These are phyloP conservation scores for Tricharina praecox DNA, from an alignment of 495 filamentous ascomycete species.

Conservation along the genomic window DNA sequence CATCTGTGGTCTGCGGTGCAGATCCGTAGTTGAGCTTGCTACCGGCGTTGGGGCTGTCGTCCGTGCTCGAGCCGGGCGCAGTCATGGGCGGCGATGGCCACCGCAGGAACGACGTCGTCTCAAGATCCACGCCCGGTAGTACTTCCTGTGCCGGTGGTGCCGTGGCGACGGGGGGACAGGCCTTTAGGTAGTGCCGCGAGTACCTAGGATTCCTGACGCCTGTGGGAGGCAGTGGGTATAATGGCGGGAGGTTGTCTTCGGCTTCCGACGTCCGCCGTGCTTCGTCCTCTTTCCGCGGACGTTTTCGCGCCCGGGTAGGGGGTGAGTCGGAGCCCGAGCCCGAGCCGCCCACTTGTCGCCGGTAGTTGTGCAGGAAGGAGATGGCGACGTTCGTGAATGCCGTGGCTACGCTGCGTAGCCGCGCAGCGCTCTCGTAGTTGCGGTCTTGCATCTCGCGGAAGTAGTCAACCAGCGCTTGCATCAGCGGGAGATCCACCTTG, in stretches of 20 bases:
- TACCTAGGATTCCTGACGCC: too few relatives aligned
- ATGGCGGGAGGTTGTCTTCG: not conserved
- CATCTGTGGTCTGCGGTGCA: too few relatives aligned
- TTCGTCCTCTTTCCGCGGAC: not conserved
- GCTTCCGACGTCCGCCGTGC: too few relatives aligned
- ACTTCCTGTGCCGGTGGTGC: not conserved
- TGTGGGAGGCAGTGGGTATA: not conserved
- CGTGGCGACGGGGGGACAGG: not conserved
- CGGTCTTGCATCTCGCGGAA: slow-evolving; percentile 18
- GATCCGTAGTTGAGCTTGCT: too few relatives aligned
- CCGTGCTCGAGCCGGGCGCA: not conserved
- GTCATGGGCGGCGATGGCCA: slow-evolving; percentile 11
- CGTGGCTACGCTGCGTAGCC: slow-evolving; percentile 19
- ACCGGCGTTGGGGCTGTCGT: not conserved
- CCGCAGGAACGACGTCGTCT: slow-evolving; percentile 16
- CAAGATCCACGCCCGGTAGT: slow-evolving; percentile 14
- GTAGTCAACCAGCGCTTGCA: slow-evolving; percentile 21
- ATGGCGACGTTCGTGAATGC: slow-evolving; percentile 23
- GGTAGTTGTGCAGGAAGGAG: slow-evolving; percentile 18
- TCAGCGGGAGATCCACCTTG: slow-evolving; percentile 16
- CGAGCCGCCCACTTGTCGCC: not conserved
- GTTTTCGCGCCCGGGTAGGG: not conserved
- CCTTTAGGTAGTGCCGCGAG: too few relatives aligned
- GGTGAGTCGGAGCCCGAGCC: not conserved
- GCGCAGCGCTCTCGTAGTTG: slow-evolving; percentile 18